A percentile compares a stretch with the other conserved stretches of the same genome.
Evolutionary conservation across 495 filamentous ascomycete species (phyloP).

Genomic region (Trichoderma virens): DNA sequence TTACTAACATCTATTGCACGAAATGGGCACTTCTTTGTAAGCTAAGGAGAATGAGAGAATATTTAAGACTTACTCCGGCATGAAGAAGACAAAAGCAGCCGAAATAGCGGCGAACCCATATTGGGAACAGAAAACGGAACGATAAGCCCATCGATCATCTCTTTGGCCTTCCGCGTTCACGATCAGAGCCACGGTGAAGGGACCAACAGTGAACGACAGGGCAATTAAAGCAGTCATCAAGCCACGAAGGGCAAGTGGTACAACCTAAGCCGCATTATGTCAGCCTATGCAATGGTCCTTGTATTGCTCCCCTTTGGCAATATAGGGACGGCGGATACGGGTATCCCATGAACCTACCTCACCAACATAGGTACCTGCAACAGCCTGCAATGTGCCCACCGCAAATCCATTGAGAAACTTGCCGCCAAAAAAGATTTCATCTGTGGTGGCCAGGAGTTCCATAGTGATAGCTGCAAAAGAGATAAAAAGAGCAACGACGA

Average conservation of each 20-base stretch:
- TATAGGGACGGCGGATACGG: not conserved
- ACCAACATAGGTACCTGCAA: constrained; percentile 24
- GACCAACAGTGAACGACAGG: constrained; percentile 23
- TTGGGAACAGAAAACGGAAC: constrained; percentile 24
- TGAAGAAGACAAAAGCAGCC: constrained; percentile 13
- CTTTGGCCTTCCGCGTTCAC: constrained; percentile 18
- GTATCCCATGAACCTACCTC: constrained; percentile 15
- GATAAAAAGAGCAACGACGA: constrained; percentile 17
- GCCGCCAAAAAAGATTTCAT: constrained; percentile 26
- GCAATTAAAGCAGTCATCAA: constrained; percentile 20
- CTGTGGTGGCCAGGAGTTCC: constrained; percentile 23
- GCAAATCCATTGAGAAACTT: constrained; percentile 29
- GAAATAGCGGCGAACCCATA: constrained; percentile 22
- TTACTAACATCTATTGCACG: no score
- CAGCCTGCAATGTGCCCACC: constrained; percentile 19
- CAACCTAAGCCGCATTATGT: constrained; percentile 13
- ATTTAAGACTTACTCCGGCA: constrained; percentile 15
- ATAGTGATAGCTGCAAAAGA: constrained; percentile 21
- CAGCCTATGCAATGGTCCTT: not conserved
- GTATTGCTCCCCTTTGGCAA: not conserved
- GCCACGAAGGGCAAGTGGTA: constrained; percentile 24
- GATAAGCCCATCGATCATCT: constrained; percentile 27
- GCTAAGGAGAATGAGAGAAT: no score
- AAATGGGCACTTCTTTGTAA: no score
- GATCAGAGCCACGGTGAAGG: constrained; percentile 24